Evolutionary conservation across 352 stramenopile species (phyloP).

Genomic region (Hyaloperonospora arabidopsidis): DNA sequence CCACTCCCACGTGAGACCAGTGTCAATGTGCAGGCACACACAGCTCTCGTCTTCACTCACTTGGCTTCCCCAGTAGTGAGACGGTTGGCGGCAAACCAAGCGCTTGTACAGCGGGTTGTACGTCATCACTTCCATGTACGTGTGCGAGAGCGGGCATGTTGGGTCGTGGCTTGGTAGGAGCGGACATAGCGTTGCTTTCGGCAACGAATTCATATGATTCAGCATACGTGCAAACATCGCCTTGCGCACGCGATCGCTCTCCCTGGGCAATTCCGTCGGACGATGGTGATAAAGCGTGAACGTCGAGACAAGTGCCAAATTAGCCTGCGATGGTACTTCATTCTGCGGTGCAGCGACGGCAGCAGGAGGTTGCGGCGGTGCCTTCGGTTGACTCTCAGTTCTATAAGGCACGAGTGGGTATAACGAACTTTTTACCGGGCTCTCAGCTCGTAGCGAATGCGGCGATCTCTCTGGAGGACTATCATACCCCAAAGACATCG

Average conservation of each 20-base stretch:
- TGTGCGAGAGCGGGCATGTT: constrained; percentile 31
- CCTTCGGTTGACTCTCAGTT: constrained; percentile 17
- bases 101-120: constrained; percentile 51
- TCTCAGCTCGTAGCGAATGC: constrained; percentile 13
- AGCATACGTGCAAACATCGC: constrained; percentile 45
- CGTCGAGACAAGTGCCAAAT: constrained; percentile 16
- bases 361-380: constrained; percentile 5
- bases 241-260: constrained; percentile 25
- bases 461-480: constrained; percentile 12
- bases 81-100: constrained; percentile 32
- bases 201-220: constrained; percentile 39
- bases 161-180: constrained; percentile 19
- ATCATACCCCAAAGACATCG: constrained; percentile 12
- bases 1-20: constrained; percentile 34
- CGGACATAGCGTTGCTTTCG: constrained; percentile 40
- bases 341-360: constrained; percentile 15
- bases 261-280: constrained; percentile 24
- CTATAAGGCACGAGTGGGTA: constrained; percentile 11
- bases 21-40: constrained; percentile 42
- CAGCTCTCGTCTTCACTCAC: constrained; percentile 37
- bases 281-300: constrained; percentile 32
- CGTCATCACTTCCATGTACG: constrained; percentile 43
- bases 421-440: constrained; percentile 12
- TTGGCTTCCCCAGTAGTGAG: constrained; percentile 37
- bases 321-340: constrained; percentile 20